These are phyloP conservation scores for Trichothecium roseum DNA, from an alignment of 2,329 filamentous ascomycete species.

Conservation along the genomic window DNA sequence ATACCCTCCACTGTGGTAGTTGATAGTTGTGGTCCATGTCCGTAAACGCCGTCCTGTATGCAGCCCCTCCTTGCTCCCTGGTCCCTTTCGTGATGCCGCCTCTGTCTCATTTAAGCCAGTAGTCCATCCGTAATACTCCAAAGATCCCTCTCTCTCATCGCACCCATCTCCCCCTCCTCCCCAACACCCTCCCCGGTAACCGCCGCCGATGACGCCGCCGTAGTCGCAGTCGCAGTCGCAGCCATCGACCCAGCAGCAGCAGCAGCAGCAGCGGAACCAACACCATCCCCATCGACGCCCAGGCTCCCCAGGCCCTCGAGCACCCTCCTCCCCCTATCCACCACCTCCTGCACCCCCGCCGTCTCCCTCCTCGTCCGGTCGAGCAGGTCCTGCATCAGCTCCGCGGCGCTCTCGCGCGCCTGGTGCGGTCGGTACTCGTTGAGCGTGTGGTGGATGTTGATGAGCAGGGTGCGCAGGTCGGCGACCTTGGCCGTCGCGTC, in stretches of 20 bases:
- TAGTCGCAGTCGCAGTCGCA: neutral
- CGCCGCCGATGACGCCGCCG: neutral
- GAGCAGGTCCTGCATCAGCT: slow-evolving; percentile 79
- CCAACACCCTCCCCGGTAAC: slow-evolving; percentile 3
- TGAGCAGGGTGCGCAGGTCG: slow-evolving; percentile 71
- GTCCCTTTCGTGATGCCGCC: no score
- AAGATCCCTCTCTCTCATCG: slow-evolving; percentile 18
- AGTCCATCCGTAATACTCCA: slow-evolving; percentile 16
- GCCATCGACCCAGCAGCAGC: slow-evolving; percentile 6
- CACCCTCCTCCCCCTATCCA: slow-evolving; percentile 62
- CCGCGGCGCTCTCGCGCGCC: slow-evolving; percentile 75
- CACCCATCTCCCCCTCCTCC: slow-evolving; percentile 3
- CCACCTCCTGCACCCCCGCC: slow-evolving; percentile 52
- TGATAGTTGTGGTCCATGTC: no score
- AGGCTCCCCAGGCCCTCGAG: slow-evolving; percentile 57
- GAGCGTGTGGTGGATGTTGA: slow-evolving; percentile 86
- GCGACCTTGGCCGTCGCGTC: slow-evolving; percentile 55
- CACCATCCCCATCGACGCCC: slow-evolving; percentile 15
- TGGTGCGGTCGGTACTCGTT: slow-evolving; percentile 94
- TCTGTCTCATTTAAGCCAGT: no score
- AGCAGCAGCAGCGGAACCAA: no score
- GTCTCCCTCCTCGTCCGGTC: slow-evolving; percentile 65
- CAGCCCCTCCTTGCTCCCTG: no score
- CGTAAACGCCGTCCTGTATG: no score
- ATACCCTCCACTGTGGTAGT: no score